Evolutionary conservation across 352 stramenopile genomes (phyloP).

Genomic region (Globisporangium ultimum): DNA sequence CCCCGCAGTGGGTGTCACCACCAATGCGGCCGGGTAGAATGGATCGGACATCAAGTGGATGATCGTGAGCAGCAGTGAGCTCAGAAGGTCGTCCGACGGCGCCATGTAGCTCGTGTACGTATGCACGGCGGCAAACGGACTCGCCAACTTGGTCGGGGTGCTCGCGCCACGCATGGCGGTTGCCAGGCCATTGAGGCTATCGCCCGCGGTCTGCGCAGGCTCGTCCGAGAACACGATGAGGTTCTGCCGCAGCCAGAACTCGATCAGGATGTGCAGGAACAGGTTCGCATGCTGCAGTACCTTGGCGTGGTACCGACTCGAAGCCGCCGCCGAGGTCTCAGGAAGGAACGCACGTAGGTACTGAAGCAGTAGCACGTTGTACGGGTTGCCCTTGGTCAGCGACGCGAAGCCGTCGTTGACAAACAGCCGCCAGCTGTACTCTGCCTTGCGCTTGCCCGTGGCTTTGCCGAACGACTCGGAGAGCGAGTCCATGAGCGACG

Average conservation of each 20-base stretch:
- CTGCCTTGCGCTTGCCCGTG: conserved; percentile 31
- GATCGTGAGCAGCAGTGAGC: conserved; percentile 75
- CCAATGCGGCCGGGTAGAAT: conserved; percentile 53
- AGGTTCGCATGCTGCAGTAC: conserved; percentile 74
- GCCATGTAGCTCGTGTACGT: conserved; percentile 84
- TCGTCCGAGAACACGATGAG: conserved; percentile 81
- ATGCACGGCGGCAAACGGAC: conserved; percentile 70
- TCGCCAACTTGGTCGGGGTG: conserved; percentile 35
- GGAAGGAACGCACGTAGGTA: conserved; percentile 81
- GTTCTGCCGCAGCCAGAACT: conserved; percentile 89
- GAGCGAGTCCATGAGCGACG: conserved; percentile 45
- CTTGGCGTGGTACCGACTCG: conserved; percentile 78
- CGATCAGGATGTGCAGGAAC: conserved; percentile 83
- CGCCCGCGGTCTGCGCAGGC: conserved; percentile 15
- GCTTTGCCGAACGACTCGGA: conserved; percentile 47
- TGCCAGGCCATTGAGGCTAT: conserved; percentile 9
- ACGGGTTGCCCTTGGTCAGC: conserved; percentile 71
- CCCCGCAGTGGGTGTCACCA: conserved; percentile 26
- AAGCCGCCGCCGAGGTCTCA: conserved; percentile 49
- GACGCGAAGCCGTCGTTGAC: conserved; percentile 58
- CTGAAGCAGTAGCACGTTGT: conserved; percentile 81
- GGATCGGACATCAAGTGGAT: conserved; percentile 81
- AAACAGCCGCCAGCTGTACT: conserved; percentile 75
- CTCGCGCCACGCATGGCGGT: conserved; percentile 1
- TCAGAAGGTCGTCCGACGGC: conserved; percentile 79